A percentile compares a stretch with the other conserved stretches of the same genome.
phyloP scores from a whole-genome alignment of 1,284 basidiomycete genomes.

The Cryptococcus hybrid region DNA sequence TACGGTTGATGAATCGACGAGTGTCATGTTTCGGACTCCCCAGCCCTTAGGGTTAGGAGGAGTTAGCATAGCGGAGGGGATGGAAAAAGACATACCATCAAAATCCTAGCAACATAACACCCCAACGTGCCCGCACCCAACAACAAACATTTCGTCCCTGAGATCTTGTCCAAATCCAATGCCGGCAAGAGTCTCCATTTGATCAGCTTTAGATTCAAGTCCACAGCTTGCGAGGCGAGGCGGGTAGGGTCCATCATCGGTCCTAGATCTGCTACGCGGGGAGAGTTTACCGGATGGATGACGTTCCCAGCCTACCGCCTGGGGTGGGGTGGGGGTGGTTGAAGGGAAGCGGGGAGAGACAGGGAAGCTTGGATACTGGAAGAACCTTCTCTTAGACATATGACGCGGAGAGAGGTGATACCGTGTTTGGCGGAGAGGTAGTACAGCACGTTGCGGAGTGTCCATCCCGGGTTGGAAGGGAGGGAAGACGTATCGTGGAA shows the following conservation, averaged over 20 bases:
- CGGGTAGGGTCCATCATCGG: slow-evolving; percentile 92
- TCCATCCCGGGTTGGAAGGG: slow-evolving; percentile 83
- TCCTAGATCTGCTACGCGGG: slow-evolving; percentile 85
- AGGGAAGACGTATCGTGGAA: slow-evolving; percentile 87
- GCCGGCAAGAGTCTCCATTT: slow-evolving; percentile 92
- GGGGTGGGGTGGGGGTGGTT: background rate
- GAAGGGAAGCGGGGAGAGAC: no score
- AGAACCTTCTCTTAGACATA: slow-evolving; percentile 65
- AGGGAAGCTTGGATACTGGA: slow-evolving; percentile 22
- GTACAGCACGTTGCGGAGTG: slow-evolving; percentile 84
- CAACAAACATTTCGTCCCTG: slow-evolving; percentile 73
- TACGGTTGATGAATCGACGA: slow-evolving; percentile 85
- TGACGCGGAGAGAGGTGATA: slow-evolving; percentile 59
- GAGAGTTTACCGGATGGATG: slow-evolving; percentile 79
- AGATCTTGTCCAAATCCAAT: slow-evolving; percentile 83
- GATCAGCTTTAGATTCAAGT: slow-evolving; percentile 97
- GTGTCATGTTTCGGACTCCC: slow-evolving; percentile 90
- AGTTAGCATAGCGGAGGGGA: background rate
- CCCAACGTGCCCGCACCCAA: slow-evolving; percentile 95
- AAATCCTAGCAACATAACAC: slow-evolving; percentile 86
- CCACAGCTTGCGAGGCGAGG: slow-evolving; percentile 92
- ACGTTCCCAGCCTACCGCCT: slow-evolving; percentile 94
- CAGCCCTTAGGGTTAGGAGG: slow-evolving; percentile 57
- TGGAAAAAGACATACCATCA: slow-evolving; percentile 65
- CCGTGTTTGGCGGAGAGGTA: slow-evolving; percentile 63